Evolutionary conservation across 441 rosid species (phyloP).

Genomic region (Brassica hybrid): DNA sequence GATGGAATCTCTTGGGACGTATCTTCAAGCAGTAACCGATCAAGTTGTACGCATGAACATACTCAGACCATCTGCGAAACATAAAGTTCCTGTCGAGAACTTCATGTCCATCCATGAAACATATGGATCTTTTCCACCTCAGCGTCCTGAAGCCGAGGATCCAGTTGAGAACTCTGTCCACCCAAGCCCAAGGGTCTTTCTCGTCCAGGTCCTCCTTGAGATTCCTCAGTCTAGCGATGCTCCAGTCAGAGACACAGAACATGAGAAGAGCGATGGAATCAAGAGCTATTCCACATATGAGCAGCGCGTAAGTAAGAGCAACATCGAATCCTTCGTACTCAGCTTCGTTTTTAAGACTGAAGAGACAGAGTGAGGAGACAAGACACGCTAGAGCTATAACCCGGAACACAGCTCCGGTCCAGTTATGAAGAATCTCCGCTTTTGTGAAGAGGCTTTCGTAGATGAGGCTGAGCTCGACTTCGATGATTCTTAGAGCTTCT

Average conservation of each 20-base stretch:
- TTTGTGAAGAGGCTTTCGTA: slow-evolving; percentile 60
- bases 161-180: slow-evolving; percentile 10
- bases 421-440: slow-evolving; percentile 38
- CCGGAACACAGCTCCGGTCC: slow-evolving; percentile 26
- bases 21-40: slow-evolving; percentile 38
- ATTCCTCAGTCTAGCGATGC: slow-evolving; percentile 20
- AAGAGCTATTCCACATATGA: slow-evolving; percentile 46
- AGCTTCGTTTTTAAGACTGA: slow-evolving; percentile 7
- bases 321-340: slow-evolving; percentile 32
- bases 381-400: slow-evolving; percentile 37
- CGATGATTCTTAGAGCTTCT: slow-evolving; percentile 48
- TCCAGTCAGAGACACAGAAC: slow-evolving; percentile 48
- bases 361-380: slow-evolving; percentile 33
- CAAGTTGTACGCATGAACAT: slow-evolving; percentile 41
- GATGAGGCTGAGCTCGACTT: slow-evolving; percentile 57
- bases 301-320: slow-evolving; percentile 45
- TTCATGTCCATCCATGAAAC: neutral
- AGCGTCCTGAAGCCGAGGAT: slow-evolving; percentile 11
- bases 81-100: slow-evolving; percentile 35
- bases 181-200: neutral
- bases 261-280: slow-evolving; percentile 44
- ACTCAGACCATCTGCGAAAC: slow-evolving; percentile 49
- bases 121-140: slow-evolving; percentile 5
- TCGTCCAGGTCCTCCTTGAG: slow-evolving; percentile 21
- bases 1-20: slow-evolving; percentile 29